A percentile compares a stretch with the other conserved stretches of the same genome.
Conservation (phyloP, 345 rosid species). For the Barbarea vulgaris region DNA sequence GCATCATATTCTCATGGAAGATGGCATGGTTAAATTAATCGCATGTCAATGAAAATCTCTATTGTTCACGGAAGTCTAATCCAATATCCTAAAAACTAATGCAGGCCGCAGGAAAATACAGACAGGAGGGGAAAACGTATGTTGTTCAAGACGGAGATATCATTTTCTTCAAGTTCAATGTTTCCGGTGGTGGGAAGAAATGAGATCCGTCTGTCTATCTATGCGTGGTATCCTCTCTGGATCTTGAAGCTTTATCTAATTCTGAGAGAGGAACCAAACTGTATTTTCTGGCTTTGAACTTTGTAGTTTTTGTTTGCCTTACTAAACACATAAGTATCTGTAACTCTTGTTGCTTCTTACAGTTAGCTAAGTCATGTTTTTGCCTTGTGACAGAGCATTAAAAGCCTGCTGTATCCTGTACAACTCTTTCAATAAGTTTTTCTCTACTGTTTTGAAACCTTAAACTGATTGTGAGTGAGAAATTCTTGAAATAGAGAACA, state of each 20-base stretch:
- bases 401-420: constrained; percentile 13
- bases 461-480: background rate
- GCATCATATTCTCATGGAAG: background rate
- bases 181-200: constrained; percentile 97
- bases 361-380: constrained; percentile 34
- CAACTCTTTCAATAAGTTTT: constrained; percentile 28
- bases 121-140: constrained; percentile 94
- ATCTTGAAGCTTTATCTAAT: constrained; percentile 23
- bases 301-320: constrained; percentile 24
- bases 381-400: constrained; percentile 25
- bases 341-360: constrained; percentile 19
- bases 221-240: constrained; percentile 23
- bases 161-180: constrained; percentile 96
- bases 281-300: constrained; percentile 16
- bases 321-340: constrained; percentile 24
- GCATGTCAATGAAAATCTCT: background rate
- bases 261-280: constrained; percentile 29
- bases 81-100: background rate
- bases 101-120: constrained; percentile 94
- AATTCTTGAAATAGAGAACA: background rate
- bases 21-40: background rate
- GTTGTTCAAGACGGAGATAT: constrained; percentile 93
- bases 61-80: background rate
- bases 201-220: constrained; percentile 43
- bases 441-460: background rate